These are phyloP conservation scores for Plasmodiophora brassicae DNA, from an alignment of 208 protist species.

Conservation along the genomic window DNA sequence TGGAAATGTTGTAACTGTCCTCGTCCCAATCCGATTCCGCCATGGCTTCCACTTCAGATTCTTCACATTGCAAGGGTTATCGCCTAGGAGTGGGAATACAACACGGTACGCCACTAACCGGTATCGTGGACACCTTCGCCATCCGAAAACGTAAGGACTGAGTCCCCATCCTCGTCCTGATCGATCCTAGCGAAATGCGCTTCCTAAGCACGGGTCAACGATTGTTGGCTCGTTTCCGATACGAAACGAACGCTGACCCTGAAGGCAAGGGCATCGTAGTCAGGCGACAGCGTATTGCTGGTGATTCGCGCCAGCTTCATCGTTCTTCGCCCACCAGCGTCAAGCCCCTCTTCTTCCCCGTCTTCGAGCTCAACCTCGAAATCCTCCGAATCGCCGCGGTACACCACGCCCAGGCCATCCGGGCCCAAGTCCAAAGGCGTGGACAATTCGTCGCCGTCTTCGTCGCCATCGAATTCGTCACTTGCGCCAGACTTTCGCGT, in stretches of 20 bases:
- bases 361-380: neutral
- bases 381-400: neutral
- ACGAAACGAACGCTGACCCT: no score
- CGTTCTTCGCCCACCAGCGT: no score
- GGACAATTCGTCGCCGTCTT: neutral
- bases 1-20: neutral
- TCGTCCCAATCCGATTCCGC: neutral
- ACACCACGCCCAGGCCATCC: neutral
- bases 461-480: neutral
- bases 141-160: neutral
- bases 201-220: no score
- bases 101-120: no score
- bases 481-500: neutral
- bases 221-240: no score
- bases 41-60: neutral
- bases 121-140: no score
- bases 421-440: neutral
- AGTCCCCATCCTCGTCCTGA: neutral
- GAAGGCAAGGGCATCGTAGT: neutral
- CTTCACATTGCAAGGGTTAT: no score
- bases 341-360: neutral
- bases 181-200: no score
- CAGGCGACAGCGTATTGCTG: neutral
- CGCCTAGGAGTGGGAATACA: no score
- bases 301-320: constrained; percentile 18